Conservation (phyloP, 768 basidiomycete species). For the Strobilomyces confusus region DNA sequence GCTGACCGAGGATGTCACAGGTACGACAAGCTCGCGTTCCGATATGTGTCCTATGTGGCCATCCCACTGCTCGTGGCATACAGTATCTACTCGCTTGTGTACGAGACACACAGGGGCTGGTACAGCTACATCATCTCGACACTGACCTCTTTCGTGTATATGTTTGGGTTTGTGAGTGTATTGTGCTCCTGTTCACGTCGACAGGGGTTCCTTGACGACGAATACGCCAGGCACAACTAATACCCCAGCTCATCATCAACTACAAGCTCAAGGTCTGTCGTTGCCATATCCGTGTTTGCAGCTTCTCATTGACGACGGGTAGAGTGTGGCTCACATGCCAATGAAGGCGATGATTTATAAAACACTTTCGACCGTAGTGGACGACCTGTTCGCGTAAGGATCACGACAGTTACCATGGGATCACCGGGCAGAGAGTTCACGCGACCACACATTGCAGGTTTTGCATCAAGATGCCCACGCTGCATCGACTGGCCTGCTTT, state of each 20-base stretch:
- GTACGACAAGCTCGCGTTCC: constrained; percentile 91
- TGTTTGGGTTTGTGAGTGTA: constrained; percentile 93
- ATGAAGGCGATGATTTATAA: constrained; percentile 99
- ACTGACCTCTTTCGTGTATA: constrained; percentile 88
- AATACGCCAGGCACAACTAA: constrained; percentile 65
- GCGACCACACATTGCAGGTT: constrained; percentile 48
- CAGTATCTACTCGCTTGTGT: constrained; percentile 74
- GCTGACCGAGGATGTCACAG: constrained; percentile 34
- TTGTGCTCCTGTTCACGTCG: not conserved
- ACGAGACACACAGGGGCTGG: constrained; percentile 88
- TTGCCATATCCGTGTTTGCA: constrained; percentile 10
- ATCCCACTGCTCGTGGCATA: constrained; percentile 77
- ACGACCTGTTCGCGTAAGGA: constrained; percentile 86
- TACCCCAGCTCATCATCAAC: constrained; percentile 91
- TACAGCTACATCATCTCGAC: constrained; percentile 95
- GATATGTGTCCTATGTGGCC: constrained; percentile 87
- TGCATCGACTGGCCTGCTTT: constrained; percentile 90
- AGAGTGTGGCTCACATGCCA: constrained; percentile 97
- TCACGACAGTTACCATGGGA: constrained; percentile 11
- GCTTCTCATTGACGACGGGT: constrained; percentile 11
- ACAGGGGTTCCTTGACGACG: constrained; percentile 10
- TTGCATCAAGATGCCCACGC: constrained; percentile 94
- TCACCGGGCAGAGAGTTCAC: constrained; percentile 15
- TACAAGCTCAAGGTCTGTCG: constrained; percentile 84
- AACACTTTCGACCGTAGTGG: constrained; percentile 83